Evolutionary conservation across 345 rosid genomes (phyloP).

Genomic region (Sisymbrium altissimum): DNA sequence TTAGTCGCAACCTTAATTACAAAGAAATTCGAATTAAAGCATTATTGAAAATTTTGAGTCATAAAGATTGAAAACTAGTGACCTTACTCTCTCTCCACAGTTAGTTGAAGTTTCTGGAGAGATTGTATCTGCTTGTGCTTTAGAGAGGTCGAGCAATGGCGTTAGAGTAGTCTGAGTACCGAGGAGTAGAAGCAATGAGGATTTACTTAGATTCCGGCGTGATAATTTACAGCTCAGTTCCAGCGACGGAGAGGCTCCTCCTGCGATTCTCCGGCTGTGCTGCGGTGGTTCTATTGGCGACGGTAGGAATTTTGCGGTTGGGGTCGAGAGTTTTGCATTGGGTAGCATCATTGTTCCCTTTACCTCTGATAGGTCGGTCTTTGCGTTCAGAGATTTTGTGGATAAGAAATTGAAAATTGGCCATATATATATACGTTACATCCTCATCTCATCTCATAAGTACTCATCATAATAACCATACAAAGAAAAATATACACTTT

Average conservation of each 20-base stretch:
- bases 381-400: constrained; percentile 16
- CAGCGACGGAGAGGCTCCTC: constrained; percentile 28
- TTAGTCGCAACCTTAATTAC: constrained; percentile 31
- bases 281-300: constrained; percentile 27
- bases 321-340: constrained; percentile 34
- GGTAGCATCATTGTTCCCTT: constrained; percentile 39
- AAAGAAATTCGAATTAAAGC: too few relatives aligned
- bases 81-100: constrained; percentile 40
- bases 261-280: constrained; percentile 12
- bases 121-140: constrained; percentile 45
- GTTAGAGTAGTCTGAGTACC: constrained; percentile 42
- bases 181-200: constrained; percentile 64
- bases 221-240: constrained; percentile 44
- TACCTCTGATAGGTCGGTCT: background rate
- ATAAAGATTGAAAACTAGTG: too few relatives aligned
- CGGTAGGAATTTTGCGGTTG: constrained; percentile 31
- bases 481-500: too few relatives aligned
- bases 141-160: constrained; percentile 37
- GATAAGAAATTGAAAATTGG: constrained; percentile 32
- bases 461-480: too few relatives aligned
- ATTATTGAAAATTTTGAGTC: too few relatives aligned
- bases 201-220: constrained; percentile 54
- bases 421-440: constrained; percentile 16
- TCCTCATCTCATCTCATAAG: background rate
- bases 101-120: background rate